These are phyloP conservation scores for Cochlearia excelsa DNA, from an alignment of 345 rosid genomes.

Conservation along the genomic window DNA sequence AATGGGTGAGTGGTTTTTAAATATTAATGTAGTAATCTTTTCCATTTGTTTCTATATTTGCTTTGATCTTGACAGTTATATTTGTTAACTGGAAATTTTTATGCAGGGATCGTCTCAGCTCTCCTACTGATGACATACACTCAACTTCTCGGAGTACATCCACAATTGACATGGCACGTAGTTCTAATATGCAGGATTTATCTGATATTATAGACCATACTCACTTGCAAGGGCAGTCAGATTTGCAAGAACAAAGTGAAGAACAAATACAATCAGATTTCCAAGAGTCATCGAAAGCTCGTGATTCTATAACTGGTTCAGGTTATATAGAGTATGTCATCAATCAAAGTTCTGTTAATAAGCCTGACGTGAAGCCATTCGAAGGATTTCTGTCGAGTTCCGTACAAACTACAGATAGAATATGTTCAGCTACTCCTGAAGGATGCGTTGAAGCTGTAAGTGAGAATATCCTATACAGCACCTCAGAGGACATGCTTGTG, in stretches of 20 bases:
- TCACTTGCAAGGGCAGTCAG: slow-evolving; percentile 29
- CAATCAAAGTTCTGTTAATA: slow-evolving; percentile 44
- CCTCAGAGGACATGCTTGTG: slow-evolving; percentile 41
- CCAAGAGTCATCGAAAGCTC: slow-evolving; percentile 45
- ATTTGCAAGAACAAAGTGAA: slow-evolving; percentile 25
- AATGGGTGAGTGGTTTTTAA: slow-evolving; percentile 31
- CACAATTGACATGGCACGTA: slow-evolving; percentile 34
- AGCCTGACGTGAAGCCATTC: slow-evolving; percentile 46
- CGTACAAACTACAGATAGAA: slow-evolving; percentile 38
- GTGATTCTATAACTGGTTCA: slow-evolving; percentile 62
- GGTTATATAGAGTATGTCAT: slow-evolving; percentile 61
- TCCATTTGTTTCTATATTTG: slow-evolving; percentile 16
- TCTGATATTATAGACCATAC: slow-evolving; percentile 29
- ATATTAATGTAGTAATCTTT: slow-evolving; percentile 1
- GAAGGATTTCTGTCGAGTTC: slow-evolving; percentile 45
- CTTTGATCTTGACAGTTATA: not conserved
- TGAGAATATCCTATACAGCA: slow-evolving; percentile 37
- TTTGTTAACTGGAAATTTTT: slow-evolving; percentile 12
- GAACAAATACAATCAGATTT: slow-evolving; percentile 29
- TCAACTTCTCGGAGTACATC: slow-evolving; percentile 34
- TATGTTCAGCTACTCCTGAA: slow-evolving; percentile 39
- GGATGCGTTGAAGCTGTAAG: slow-evolving; percentile 38
- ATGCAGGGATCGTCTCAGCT: slow-evolving; percentile 30
- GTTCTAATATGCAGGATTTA: slow-evolving; percentile 33
- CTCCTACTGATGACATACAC: slow-evolving; percentile 28